Base-by-base conservation (phyloP, 2,329 filamentous ascomycete species). In the Sordariomycetes sp. region DNA sequence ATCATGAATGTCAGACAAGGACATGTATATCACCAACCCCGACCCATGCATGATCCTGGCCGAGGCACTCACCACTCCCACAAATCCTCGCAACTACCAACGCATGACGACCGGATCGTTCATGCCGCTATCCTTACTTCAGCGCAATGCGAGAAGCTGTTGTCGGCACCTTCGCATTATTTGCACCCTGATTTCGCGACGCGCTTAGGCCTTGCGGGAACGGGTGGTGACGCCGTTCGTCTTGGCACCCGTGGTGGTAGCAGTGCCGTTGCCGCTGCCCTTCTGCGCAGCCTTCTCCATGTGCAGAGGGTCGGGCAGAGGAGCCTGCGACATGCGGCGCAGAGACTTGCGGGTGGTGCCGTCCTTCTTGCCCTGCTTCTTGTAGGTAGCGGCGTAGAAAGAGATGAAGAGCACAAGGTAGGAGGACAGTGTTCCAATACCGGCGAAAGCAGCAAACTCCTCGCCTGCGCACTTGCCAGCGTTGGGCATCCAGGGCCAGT, bases 371-470 rank as follows among this genome's bases (percentile, higher is more conserved):
- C 78, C 75, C 42, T 82, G 79, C 71, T 86, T 88, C 69, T 82
- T 84, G 70, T 98, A 98, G 41, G 90, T 98, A 46, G 87, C 87
- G 48, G 94, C 74, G 75, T 96, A 98, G 80, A 98, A 98, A 33
- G 83, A 90, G 66, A 98, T 94, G 79, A 98, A 98, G 47, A 98
- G 84, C 43, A 96, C 74, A 39, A 98, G 78, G 76, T 96, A 98
- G 21, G 86, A 94, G 65, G 78, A 88, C 55, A 98, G 71, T 51
- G 94, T 94, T 46, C 72, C 85, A 49, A 95, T 94, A 48, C 90
- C 90, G 39, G 88, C 74, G 53, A 95, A 86, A 29, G 90, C 90
- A 32, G 90, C 90, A 53, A 95, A 96, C 63, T 96, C 92, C 70
- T 96, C 90, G 52, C 90, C 90, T 26, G 90, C 86, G 59, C 90